A percentile compares a stretch with the other conserved stretches of the same genome.
These are phyloP conservation scores for Curvularia sp. DNA, from an alignment of 2,329 filamentous ascomycete genomes.

Conservation along the genomic window DNA sequence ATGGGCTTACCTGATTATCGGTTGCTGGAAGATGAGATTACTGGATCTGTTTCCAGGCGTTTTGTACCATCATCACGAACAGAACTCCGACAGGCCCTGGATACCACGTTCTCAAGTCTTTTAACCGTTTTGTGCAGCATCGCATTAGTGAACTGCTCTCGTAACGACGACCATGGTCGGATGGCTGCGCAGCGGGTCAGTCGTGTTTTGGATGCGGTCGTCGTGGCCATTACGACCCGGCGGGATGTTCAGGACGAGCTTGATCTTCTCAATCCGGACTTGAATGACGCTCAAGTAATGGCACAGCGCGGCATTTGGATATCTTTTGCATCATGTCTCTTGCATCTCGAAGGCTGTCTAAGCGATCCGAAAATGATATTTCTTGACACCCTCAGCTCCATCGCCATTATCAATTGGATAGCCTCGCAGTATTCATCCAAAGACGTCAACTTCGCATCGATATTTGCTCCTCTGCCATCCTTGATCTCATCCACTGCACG, in stretches of 20 bases:
- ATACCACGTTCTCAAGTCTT: slow-evolving; percentile 47
- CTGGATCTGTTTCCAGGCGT: slow-evolving; percentile 27
- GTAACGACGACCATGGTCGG: slow-evolving; percentile 25
- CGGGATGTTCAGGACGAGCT: slow-evolving; percentile 35
- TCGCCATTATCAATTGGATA: slow-evolving; percentile 32
- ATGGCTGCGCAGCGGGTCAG: slow-evolving; percentile 27
- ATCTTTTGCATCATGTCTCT: slow-evolving; percentile 34
- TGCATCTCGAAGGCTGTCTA: slow-evolving; percentile 30
- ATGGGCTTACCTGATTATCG: slow-evolving; percentile 39
- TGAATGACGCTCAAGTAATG: slow-evolving; percentile 39
- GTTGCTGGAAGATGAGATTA: slow-evolving; percentile 27
- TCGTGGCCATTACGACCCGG: slow-evolving; percentile 34
- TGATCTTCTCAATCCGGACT: slow-evolving; percentile 29
- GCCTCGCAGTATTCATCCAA: slow-evolving; percentile 31
- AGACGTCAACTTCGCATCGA: slow-evolving; percentile 29
- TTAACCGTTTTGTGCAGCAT: slow-evolving; percentile 46
- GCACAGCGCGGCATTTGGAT: slow-evolving; percentile 40
- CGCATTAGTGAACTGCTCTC: slow-evolving; percentile 34
- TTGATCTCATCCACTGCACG: slow-evolving; percentile 45
- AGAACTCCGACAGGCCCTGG: slow-evolving; percentile 43
- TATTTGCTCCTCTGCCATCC: slow-evolving; percentile 35
- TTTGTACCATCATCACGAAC: slow-evolving; percentile 35
- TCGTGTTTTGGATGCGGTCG: slow-evolving; percentile 34
- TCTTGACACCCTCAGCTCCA: slow-evolving; percentile 19
- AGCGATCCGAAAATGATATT: slow-evolving; percentile 8